Evolutionary conservation across 805 yeast genomes (phyloP).

Genomic region (Cyberlindnera subsufficiens): DNA sequence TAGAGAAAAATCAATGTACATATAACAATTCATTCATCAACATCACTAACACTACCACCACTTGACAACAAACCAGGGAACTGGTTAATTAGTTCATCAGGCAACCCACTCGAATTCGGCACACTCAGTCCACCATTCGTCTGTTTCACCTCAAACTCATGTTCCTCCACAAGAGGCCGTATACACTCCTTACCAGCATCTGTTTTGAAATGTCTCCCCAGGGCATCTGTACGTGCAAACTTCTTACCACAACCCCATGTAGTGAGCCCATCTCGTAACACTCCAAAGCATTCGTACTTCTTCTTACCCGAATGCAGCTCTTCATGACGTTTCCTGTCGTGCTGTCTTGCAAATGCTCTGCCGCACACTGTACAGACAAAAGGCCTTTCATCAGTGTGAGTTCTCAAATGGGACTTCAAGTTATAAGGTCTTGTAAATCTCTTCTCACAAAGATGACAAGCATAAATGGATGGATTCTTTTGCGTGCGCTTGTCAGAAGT

Average conservation of each 20-base stretch:
- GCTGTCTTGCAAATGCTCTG: conserved; percentile 76
- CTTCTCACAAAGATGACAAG: conserved; percentile 81
- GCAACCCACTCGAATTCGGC: background rate
- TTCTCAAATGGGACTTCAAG: conserved; percentile 82
- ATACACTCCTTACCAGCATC: conserved; percentile 74
- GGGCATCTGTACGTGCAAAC: conserved; percentile 76
- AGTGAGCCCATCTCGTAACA: conserved; percentile 44
- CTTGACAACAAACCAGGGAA: conserved; percentile 11
- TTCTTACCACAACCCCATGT: conserved; percentile 78
- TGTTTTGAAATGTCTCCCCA: conserved; percentile 73
- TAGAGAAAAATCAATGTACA: too few relatives aligned
- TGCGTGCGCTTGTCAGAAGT: conserved; percentile 51
- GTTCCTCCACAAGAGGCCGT: conserved; percentile 60
- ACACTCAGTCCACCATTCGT: conserved; percentile 3
- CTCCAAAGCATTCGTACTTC: conserved; percentile 66
- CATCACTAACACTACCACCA: background rate
- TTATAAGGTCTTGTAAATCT: conserved; percentile 90
- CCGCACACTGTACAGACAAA: conserved; percentile 69
- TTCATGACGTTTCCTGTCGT: conserved; percentile 73
- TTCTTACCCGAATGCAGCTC: conserved; percentile 73
- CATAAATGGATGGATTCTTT: conserved; percentile 67
- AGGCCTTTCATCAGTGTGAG: conserved; percentile 84
- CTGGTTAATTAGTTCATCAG: conserved; percentile 19
- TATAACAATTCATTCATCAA: background rate
- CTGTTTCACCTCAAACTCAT: conserved; percentile 22